Percentiles rank a stretch among this genome's conserved stretches.
These are phyloP conservation scores for Lentithecium fluviatile DNA, from an alignment of 495 filamentous ascomycete genomes.

Conservation along the genomic window DNA sequence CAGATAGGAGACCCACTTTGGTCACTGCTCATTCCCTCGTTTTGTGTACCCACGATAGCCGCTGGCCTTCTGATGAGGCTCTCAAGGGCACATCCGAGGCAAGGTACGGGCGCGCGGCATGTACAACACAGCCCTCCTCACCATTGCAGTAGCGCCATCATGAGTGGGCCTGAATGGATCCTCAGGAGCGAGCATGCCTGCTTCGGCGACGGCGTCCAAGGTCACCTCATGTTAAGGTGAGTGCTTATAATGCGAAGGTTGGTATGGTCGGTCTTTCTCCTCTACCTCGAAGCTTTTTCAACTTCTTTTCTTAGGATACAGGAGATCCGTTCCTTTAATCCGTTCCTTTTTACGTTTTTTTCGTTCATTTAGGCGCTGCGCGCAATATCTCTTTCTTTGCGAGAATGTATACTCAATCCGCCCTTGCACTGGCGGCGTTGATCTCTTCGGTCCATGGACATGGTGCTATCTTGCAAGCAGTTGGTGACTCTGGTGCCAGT, in stretches of 20 bases:
- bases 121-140: no score
- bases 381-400: slow-evolving; percentile 3
- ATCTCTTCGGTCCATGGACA: slow-evolving; percentile 7
- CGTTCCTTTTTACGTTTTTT: not conserved
- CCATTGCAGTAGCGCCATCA: no score
- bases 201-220: not conserved
- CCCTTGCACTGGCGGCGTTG: not conserved
- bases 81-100: no score
- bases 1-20: no score
- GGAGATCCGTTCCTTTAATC: slow-evolving; percentile 3
- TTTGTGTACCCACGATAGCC: no score
- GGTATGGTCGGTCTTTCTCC: not conserved
- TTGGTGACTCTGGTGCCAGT: not conserved
- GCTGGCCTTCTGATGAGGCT: no score
- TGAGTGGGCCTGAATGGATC: no score
- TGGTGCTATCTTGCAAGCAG: slow-evolving; percentile 7
- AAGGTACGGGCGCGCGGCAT: no score
- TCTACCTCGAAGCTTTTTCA: not conserved
- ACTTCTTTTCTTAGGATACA: slow-evolving; percentile 6
- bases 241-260: not conserved
- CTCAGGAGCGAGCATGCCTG: no score
- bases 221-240: not conserved
- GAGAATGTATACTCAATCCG: slow-evolving; percentile 1
- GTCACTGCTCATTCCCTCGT: no score
- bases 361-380: slow-evolving; percentile 1